Evolutionary conservation across 2,329 filamentous ascomycete genomes (phyloP), one percentile per base, ranked within the genome.

Genomic region (Graphiopsis chlorocephala): DNA sequence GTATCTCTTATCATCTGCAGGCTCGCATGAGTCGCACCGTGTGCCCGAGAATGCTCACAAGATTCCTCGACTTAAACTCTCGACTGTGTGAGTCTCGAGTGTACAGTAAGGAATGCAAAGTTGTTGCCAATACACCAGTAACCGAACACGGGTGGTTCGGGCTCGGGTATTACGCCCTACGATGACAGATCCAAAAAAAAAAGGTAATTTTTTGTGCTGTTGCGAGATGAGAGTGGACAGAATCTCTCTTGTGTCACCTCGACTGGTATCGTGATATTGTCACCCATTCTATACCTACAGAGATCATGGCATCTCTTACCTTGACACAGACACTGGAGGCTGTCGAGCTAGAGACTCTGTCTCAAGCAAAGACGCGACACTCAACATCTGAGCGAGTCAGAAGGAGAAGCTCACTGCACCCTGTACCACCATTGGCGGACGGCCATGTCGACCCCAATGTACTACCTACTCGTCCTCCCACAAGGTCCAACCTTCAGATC

Each of bases 401-500:
- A 25, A 60, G 35, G 38, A 23, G 50, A 28, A 53, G 50, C 25
- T 48, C 57, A 15, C 28, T 48, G 26, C 35, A 47, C 11, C 25
- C 57, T 2, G 15, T 45, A 29, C 23, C 56, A 33, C 17, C 53
- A n/a, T n/a, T 31, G 10, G 10, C 45, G 15, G 23, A 53, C 23
- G 29, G 26, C 14, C 26, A 35, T 11, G n/a, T 50, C 12, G n/a
- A 50, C 28, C n/a, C n/a, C 20, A 50, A 26, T 50, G 57, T 26
- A 4, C 23, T 35, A 14, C 42, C 58, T 8, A 12, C n/a, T 5
- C 17, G 29, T 7, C 20, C 45, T 29, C 45, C 58, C 2, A 17
- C 42, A n/a, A 50, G 29, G 20, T 61, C 58, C n/a, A 61, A 61
- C 8, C 26, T 61, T 1, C 58, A 61, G 29, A 61, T 50, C 26